Percentiles rank a stretch among this genome's conserved stretches.
These are phyloP conservation scores for Arachis hypogaea DNA, from an alignment of 306 rosid genomes.

Conservation along the genomic window DNA sequence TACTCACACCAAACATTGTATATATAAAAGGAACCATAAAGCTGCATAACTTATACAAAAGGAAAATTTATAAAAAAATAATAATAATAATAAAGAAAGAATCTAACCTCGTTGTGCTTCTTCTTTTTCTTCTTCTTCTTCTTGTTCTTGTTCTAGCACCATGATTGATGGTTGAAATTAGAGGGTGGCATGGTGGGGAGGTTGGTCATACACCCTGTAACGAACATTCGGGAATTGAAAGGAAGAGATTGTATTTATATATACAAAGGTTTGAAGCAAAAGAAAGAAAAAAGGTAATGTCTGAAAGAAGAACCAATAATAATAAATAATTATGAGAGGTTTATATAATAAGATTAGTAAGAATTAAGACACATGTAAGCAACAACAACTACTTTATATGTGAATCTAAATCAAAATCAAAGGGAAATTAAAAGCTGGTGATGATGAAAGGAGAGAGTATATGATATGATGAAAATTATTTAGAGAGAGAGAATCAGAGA, in stretches of 20 bases:
- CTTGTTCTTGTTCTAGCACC: slow-evolving; percentile 32
- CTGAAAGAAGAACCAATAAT: slow-evolving; percentile 37
- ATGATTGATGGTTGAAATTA: slow-evolving; percentile 35
- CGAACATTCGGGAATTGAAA: slow-evolving; percentile 30
- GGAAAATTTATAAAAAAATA: too few species aligned
- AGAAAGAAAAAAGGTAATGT: slow-evolving; percentile 21
- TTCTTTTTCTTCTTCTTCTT: slow-evolving; percentile 25
- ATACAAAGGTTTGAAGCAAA: not conserved
- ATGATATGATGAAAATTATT: not conserved
- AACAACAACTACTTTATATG: slow-evolving; percentile 28
- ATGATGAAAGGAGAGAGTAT: slow-evolving; percentile 35
- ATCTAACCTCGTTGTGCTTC: slow-evolving; percentile 31
- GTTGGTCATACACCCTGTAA: slow-evolving; percentile 43
- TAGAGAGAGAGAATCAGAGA: not conserved
- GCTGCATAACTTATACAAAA: not conserved
- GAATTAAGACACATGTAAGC: slow-evolving; percentile 45
- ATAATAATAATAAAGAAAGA: slow-evolving; percentile 42
- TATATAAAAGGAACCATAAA: slow-evolving; percentile 12
- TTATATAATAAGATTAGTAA: not conserved
- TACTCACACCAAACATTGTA: slow-evolving; percentile 6
- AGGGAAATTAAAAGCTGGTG: slow-evolving; percentile 30
- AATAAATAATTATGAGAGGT: not conserved
- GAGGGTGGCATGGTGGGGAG: slow-evolving; percentile 39
- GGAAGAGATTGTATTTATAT: not conserved
- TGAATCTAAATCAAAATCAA: slow-evolving; percentile 41